Conservation (phyloP, 2,329 filamentous ascomycete species). For the Pestalotiopsis fici region DNA sequence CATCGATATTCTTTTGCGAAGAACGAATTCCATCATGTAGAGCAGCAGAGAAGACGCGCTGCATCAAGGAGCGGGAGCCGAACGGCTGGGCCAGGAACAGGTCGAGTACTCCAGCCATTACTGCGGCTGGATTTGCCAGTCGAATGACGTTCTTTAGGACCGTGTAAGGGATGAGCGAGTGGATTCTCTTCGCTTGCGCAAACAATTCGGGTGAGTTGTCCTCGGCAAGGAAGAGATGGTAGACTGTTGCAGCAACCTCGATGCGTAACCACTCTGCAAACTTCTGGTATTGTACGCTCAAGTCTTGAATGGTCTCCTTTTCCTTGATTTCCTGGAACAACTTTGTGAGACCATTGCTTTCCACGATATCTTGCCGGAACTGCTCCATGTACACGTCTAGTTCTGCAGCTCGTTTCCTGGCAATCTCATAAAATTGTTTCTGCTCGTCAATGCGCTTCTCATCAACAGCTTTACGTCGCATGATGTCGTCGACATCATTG, state of each 20-base stretch:
- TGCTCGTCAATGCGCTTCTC: conserved; percentile 90
- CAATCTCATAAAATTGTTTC: conserved; percentile 92
- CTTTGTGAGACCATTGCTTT: conserved; percentile 81
- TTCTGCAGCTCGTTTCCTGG: conserved; percentile 83
- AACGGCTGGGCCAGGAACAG: conserved; percentile 96
- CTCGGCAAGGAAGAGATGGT: conserved; percentile 95
- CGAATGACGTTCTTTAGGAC: conserved; percentile 96
- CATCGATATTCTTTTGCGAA: conserved; percentile 85
- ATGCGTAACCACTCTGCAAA: conserved; percentile 98
- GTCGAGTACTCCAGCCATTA: conserved; percentile 95
- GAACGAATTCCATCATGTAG: conserved; percentile 86
- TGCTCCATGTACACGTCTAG: conserved; percentile 98
- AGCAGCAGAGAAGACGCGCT: conserved; percentile 91
- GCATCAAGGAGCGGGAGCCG: conserved; percentile 84
- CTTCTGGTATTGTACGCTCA: conserved; percentile 95
- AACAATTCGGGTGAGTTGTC: conserved; percentile 98
- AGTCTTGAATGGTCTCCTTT: conserved; percentile 82
- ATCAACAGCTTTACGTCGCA: conserved; percentile 78
- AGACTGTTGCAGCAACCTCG: conserved; percentile 93
- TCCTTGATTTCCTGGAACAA: conserved; percentile 91
- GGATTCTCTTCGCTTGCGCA: conserved; percentile 89
- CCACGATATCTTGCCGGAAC: conserved; percentile 70
- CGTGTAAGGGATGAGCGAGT: conserved; percentile 90
- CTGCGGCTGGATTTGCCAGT: conserved; percentile 91
- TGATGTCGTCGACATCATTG: conserved; percentile 82